phyloP scores from a whole-genome alignment of 495 filamentous ascomycete species.

The Xeromyces bisporus region DNA sequence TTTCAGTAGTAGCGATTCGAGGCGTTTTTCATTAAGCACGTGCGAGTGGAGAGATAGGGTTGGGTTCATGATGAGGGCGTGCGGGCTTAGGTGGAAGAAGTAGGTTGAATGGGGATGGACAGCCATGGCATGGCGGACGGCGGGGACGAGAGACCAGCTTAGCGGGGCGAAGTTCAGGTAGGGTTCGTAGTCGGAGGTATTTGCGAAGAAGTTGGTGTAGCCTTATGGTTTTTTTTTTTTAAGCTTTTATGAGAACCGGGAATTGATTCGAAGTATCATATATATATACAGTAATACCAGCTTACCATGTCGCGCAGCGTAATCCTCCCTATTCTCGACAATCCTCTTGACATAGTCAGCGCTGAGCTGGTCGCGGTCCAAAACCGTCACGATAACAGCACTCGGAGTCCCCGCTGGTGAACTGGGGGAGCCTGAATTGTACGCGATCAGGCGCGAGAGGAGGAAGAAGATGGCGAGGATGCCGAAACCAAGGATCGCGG shows the following conservation, averaged over 20 bases:
- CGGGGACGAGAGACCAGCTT: conserved; percentile 67
- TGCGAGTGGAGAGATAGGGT: conserved; percentile 48
- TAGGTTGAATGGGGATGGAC: conserved; percentile 53
- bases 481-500: conserved; percentile 38
- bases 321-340: conserved; percentile 66
- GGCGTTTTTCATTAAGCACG: conserved; percentile 43
- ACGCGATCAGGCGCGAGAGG: conserved; percentile 32
- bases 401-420: conserved; percentile 54
- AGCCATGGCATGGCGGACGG: conserved; percentile 81
- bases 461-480: conserved; percentile 47
- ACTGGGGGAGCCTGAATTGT: conserved; percentile 14
- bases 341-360: conserved; percentile 51
- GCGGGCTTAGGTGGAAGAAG: conserved; percentile 71
- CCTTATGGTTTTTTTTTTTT: conserved; percentile 43
- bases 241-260: not conserved
- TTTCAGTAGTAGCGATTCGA: conserved; percentile 70
- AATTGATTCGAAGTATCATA: not conserved
- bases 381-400: conserved; percentile 73
- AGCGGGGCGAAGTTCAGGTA: conserved; percentile 43
- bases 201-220: conserved; percentile 73
- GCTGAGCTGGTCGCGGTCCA: conserved; percentile 47
- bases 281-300: conserved; percentile 1
- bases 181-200: conserved; percentile 48
- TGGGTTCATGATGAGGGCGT: conserved; percentile 84
- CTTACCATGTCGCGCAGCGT: conserved; percentile 79